Base-by-base conservation (phyloP, 345 rosid species). In the Gossypium ekmanianum region DNA sequence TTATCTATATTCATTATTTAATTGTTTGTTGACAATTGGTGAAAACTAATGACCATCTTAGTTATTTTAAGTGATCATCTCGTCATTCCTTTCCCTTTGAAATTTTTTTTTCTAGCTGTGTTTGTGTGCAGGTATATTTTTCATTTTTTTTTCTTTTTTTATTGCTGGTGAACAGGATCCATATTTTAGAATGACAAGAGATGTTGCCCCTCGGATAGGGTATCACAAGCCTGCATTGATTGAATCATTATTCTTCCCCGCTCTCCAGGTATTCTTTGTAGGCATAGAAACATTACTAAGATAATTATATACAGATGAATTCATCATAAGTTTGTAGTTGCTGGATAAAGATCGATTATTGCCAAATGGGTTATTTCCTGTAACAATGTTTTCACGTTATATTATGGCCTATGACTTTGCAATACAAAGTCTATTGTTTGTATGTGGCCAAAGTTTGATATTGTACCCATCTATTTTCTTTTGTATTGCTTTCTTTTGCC, bases 151-250 rank as follows among this genome's bases (percentile, higher is more conserved):
- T 78, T 2, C 4, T 44, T 45, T 72, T 34, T 48, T 62, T 78
- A 54, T 74, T 68, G 43, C 44, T 83, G 77, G 73, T 63, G 45
- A 80, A 79, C 92, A 92, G 98, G 98, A 94, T 82, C 99, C 98
- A 64, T 95, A 95, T 83, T 94, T 93, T 81, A 91, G 97, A 82
- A 93, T 91, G 97, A 93, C 99, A 16, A 83, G 97, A n/a, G 97
- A 94, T 88, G 99, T 91, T 77, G 97, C 98, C 68, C 97, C 98
- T 9, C 90, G 96, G 51, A 59, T 93, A 71, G 98, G 98, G 84
- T 94, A 89, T 79, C 90, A 92, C 83, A 94, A 94, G 83, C 98
- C 98, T 68, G 84, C 98, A 18, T 80, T 94, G 78, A 92, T 94
- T 74, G 98, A 94, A 81, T 92, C 98, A 2, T 9, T 83, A 43